Evolutionary conservation across 768 basidiomycete species (phyloP).

Genomic region (Auriscalpium microsporum): DNA sequence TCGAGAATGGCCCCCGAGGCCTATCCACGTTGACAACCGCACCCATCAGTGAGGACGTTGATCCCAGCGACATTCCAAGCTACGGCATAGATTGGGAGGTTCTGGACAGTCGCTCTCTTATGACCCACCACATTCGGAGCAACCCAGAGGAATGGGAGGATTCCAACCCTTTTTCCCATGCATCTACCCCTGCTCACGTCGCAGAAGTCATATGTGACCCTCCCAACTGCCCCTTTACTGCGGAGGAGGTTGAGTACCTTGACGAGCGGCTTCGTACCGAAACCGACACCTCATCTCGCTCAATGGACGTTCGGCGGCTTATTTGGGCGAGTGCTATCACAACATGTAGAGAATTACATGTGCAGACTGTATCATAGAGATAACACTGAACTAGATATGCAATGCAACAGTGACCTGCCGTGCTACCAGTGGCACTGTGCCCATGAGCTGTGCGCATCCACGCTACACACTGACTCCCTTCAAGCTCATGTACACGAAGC

Average conservation of each 20-base stretch:
- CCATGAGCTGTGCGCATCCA: no score
- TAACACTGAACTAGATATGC: no score
- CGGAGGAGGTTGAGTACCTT: slow-evolving; percentile 3
- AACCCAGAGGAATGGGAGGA: slow-evolving; percentile 6
- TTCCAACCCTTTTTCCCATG: slow-evolving; percentile 1
- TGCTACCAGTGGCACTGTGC: no score
- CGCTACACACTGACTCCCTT: slow-evolving; percentile 86
- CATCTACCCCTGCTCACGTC: background rate
- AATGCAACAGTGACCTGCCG: no score
- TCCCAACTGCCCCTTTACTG: slow-evolving; percentile 12
- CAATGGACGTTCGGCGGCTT: background rate
- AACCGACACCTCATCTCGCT: background rate
- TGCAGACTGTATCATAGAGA: background rate
- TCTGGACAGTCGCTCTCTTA: slow-evolving; percentile 4
- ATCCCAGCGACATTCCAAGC: background rate
- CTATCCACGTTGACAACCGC: background rate
- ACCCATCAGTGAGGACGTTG: background rate
- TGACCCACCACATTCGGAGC: slow-evolving; percentile 8
- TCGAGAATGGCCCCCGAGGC: slow-evolving; percentile 23
- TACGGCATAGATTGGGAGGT: slow-evolving; percentile 20
- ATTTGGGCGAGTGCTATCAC: background rate
- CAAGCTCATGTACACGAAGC: slow-evolving; percentile 97
- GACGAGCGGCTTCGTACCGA: background rate
- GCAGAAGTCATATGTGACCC: slow-evolving; percentile 10
- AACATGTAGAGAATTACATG: background rate